Percentiles rank a stretch among this genome's conserved stretches.
Evolutionary conservation across 2,329 filamentous ascomycete species (phyloP).

Genomic region (Neonectria faginata): DNA sequence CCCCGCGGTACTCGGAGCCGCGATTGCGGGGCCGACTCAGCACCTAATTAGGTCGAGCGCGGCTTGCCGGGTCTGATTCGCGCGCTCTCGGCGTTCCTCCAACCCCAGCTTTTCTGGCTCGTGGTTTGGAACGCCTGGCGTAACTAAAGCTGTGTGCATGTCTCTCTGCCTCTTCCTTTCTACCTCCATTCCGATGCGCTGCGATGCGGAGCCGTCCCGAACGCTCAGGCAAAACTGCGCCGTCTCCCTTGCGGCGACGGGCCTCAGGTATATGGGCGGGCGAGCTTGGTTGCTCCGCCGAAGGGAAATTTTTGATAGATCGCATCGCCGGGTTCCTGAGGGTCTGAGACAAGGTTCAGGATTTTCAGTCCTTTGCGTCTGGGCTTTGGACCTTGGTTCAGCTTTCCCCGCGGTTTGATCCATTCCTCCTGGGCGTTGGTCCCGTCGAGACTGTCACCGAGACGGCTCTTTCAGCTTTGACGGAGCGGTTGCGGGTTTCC

Average conservation of each 20-base stretch:
- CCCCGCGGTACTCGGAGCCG: conserved; percentile 26
- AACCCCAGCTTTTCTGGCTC: conserved; percentile 1
- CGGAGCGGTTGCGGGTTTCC: neutral
- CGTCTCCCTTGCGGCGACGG: conserved; percentile 2
- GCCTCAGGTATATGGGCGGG: conserved; percentile 1
- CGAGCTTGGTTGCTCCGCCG: conserved; percentile 8
- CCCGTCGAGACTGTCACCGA: neutral
- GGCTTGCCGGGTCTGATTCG: neutral
- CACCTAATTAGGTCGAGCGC: conserved; percentile 10
- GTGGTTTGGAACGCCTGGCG: conserved; percentile 1
- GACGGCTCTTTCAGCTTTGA: neutral
- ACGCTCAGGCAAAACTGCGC: neutral
- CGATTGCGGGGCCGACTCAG: conserved; percentile 13
- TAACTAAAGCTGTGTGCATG: neutral
- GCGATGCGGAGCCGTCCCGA: conserved; percentile 22
- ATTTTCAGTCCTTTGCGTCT: neutral
- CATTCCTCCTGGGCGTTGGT: neutral
- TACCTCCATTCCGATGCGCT: conserved; percentile 14
- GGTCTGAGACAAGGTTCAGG: conserved; percentile 11
- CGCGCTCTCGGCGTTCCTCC: conserved; percentile 7
- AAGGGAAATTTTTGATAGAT: conserved; percentile 18
- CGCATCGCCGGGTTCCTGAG: neutral
- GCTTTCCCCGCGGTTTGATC: conserved; percentile 17
- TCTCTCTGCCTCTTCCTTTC: conserved; percentile 3
- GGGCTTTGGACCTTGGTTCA: neutral